These are phyloP conservation scores for Cercospora zeina DNA, from an alignment of 2,329 filamentous ascomycete species.

Conservation along the genomic window DNA sequence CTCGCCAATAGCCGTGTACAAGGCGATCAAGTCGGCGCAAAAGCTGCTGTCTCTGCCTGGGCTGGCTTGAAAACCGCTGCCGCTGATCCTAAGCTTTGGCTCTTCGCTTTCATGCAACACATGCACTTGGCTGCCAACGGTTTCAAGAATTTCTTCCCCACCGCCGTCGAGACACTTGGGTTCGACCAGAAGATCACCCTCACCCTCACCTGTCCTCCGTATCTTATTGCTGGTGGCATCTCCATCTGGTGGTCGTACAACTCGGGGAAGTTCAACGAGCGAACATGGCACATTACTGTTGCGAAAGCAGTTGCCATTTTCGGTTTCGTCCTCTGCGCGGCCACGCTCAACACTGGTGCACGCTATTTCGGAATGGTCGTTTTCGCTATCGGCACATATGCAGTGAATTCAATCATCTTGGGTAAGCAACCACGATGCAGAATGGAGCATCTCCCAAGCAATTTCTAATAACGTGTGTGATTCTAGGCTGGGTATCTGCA, in stretches of 20 bases:
- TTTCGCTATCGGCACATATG: conserved; percentile 45
- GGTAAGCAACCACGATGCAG: background rate
- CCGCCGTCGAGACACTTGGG: conserved; percentile 53
- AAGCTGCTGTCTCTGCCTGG: conserved; percentile 48
- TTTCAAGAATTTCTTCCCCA: conserved; percentile 51
- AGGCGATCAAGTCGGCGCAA: conserved; percentile 54
- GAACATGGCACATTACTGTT: conserved; percentile 44
- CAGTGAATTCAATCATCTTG: conserved; percentile 48
- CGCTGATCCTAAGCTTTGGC: conserved; percentile 54
- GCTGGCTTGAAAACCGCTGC: conserved; percentile 54
- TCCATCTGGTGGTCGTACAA: conserved; percentile 40
- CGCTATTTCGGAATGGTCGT: conserved; percentile 33
- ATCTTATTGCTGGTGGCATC: conserved; percentile 37
- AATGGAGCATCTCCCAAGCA: background rate
- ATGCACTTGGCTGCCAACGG: conserved; percentile 57
- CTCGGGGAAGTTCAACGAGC: conserved; percentile 44
- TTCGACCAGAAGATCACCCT: conserved; percentile 54
- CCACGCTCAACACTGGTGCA: conserved; percentile 42
- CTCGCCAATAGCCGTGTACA: conserved; percentile 53
- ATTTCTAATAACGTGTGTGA: background rate
- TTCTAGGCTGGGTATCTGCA: conserved; percentile 51
- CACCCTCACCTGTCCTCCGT: conserved; percentile 49
- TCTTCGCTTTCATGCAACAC: conserved; percentile 59
- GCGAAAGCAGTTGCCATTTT: conserved; percentile 42
- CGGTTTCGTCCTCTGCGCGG: conserved; percentile 43